Percentiles rank a stretch among this genome's conserved stretches.
These are phyloP conservation scores for Grifola frondosa DNA, from an alignment of 1,284 basidiomycete species.

Conservation along the genomic window DNA sequence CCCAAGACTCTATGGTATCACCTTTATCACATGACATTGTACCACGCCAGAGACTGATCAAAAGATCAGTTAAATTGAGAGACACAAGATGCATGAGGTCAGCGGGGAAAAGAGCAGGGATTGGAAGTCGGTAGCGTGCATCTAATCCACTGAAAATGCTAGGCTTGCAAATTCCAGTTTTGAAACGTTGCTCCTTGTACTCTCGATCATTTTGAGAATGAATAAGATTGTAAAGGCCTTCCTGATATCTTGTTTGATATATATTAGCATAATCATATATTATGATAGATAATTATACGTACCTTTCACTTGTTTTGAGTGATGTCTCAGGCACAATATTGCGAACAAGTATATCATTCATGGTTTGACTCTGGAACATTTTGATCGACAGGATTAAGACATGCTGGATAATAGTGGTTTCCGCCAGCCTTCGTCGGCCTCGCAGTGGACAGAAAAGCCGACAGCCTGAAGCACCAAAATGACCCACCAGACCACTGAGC, in stretches of 20 bases:
- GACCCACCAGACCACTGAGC: slow-evolving; percentile 34
- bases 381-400: not conserved
- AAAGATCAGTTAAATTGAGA: slow-evolving; percentile 30
- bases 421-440: slow-evolving; percentile 32
- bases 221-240: no score
- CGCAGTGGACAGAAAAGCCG: slow-evolving; percentile 29
- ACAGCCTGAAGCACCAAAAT: slow-evolving; percentile 34
- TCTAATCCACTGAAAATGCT: slow-evolving; percentile 4
- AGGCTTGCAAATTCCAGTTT: not conserved
- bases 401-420: slow-evolving; percentile 31
- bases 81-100: slow-evolving; percentile 40
- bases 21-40: slow-evolving; percentile 20
- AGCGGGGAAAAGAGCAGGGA: slow-evolving; percentile 30
- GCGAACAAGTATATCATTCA: no score
- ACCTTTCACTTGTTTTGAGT: no score
- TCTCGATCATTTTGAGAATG: no score
- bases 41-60: slow-evolving; percentile 34
- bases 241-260: no score
- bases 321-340: no score
- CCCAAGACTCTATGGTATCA: slow-evolving; percentile 30
- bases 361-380: not conserved
- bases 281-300: no score
- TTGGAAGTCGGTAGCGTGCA: no score
- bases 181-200: not conserved
- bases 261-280: no score